phyloP scores from a whole-genome alignment of 2,329 filamentous ascomycete genomes.

The Trichoderma polysporum region DNA sequence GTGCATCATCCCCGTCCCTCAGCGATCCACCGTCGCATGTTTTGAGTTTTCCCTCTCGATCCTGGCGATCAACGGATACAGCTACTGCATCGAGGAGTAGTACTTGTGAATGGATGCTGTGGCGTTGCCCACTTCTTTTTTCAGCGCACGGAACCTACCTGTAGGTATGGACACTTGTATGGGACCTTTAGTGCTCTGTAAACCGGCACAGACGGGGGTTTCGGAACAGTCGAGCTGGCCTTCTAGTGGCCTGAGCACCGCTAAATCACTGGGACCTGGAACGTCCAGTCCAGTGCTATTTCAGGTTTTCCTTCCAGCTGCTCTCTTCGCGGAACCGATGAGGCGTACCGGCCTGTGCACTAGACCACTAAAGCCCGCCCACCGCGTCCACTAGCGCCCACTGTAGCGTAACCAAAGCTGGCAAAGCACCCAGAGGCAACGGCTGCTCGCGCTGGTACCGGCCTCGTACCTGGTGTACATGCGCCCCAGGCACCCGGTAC shows the following conservation, averaged over 20 bases:
- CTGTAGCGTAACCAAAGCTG: not conserved
- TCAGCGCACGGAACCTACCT: not conserved
- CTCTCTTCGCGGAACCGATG: constrained; percentile 6
- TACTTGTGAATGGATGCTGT: not conserved
- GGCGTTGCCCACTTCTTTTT: constrained; percentile 1
- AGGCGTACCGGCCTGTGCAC: constrained; percentile 9
- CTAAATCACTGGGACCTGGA: not conserved
- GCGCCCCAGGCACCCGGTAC: constrained; percentile 10
- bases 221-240: constrained; percentile 1
- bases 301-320: not conserved
- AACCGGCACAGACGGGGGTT: not conserved
- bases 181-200: too few species aligned
- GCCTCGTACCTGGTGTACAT: not conserved
- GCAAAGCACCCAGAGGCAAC: not conserved
- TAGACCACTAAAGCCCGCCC: constrained; percentile 18
- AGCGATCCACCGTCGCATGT: not conserved
- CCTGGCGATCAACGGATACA: constrained; percentile 9
- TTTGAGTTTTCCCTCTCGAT: constrained; percentile 3
- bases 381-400: not conserved
- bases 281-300: not conserved
- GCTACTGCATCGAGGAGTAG: not conserved
- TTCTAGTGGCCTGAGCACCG: not conserved
- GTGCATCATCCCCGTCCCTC: constrained; percentile 11
- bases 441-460: not conserved
- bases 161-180: not conserved